phyloP scores from a whole-genome alignment of 2,329 filamentous ascomycete species.

The Ophiosphaerella korrae region DNA sequence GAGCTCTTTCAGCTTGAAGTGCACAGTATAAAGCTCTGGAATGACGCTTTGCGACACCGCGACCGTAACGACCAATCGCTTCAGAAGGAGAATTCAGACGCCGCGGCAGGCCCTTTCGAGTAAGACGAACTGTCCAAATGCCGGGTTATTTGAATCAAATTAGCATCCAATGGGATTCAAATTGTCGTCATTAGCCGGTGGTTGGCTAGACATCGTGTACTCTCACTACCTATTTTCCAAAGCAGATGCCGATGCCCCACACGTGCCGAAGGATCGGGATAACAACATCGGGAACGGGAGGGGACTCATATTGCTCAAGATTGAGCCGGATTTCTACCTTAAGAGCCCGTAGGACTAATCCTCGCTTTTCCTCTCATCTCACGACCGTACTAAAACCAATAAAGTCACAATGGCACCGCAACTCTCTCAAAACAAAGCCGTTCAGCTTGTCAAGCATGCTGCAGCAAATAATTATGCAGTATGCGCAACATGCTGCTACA shows the following conservation, averaged over 20 bases:
- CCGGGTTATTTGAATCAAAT: neutral
- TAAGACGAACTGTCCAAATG: constrained; percentile 4
- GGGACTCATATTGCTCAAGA: constrained; percentile 5
- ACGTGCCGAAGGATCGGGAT: constrained; percentile 23
- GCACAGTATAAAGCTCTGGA: too few species aligned
- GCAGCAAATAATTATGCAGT: constrained; percentile 62
- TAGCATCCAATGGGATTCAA: neutral
- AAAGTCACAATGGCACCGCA: constrained; percentile 59
- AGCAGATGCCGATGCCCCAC: constrained; percentile 21
- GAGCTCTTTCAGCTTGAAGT: too few species aligned
- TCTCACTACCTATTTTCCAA: constrained; percentile 12
- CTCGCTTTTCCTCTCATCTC: neutral
- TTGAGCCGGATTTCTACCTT: constrained; percentile 5
- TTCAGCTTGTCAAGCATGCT: constrained; percentile 62
- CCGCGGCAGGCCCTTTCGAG: constrained; percentile 2
- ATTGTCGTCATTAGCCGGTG: constrained; percentile 13
- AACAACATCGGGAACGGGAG: constrained; percentile 12
- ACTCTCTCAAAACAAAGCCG: constrained; percentile 51
- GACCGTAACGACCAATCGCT: too few species aligned
- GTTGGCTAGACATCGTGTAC: constrained; percentile 22
- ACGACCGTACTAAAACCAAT: neutral
- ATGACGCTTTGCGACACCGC: neutral
- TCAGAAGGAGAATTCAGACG: neutral
- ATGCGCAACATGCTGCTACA: constrained; percentile 68
- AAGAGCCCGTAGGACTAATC: neutral